phyloP scores from a whole-genome alignment of 306 rosid genomes.

The Heteromeles arbutifolia region DNA sequence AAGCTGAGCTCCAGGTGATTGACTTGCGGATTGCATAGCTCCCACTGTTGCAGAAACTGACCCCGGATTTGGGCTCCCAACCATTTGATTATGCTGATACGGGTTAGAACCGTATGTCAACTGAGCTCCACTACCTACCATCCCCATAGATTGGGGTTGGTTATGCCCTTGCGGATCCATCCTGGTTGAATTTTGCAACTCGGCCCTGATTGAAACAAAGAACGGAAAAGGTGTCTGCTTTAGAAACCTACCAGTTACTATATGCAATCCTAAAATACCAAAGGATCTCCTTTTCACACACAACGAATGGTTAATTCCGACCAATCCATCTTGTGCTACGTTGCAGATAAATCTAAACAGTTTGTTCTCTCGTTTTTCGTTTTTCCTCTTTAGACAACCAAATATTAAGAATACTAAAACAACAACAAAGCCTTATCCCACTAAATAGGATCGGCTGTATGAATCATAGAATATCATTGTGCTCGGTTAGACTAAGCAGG shows the following conservation, averaged over 20 bases:
- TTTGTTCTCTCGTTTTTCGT: not conserved
- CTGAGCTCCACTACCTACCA: conserved; percentile 34
- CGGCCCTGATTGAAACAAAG: conserved; percentile 1
- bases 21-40: conserved; percentile 34
- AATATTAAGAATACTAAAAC: not conserved
- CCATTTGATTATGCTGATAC: conserved; percentile 32
- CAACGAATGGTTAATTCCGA: not conserved
- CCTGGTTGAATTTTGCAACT: not conserved
- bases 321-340: not conserved
- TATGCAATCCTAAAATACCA: not conserved
- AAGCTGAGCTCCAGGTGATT: conserved; percentile 41
- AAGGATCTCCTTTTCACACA: not conserved
- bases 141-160: conserved; percentile 34
- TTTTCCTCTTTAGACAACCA: not conserved
- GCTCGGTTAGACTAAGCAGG: not conserved
- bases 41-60: conserved; percentile 25
- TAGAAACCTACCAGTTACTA: not conserved
- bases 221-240: not conserved
- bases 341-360: not conserved
- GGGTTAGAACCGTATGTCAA: conserved; percentile 33
- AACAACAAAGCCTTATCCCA: no score
- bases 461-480: fast-evolving
- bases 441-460: fast-evolving
- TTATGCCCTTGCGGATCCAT: conserved; percentile 42
- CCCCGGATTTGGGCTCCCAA: conserved; percentile 22